Evolutionary conservation across 495 filamentous ascomycete species (phyloP).

Genomic region (Podospora bellae-mahoneyi): DNA sequence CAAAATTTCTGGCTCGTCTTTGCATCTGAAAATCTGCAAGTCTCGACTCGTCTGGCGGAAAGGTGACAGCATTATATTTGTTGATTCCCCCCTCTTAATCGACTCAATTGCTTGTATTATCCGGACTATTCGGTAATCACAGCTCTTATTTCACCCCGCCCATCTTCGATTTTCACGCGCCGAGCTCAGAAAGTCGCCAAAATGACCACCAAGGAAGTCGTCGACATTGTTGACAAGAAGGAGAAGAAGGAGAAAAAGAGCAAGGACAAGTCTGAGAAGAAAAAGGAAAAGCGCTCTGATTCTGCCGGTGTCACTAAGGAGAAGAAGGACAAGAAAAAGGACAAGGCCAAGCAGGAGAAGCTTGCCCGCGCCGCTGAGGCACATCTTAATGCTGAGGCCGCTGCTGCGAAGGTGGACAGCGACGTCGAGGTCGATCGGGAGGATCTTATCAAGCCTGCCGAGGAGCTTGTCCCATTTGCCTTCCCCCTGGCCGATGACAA

Average conservation of each 20-base stretch:
- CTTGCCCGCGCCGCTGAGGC: slow-evolving; percentile 38
- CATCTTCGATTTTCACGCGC: background rate
- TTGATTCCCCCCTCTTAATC: background rate
- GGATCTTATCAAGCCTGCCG: slow-evolving; percentile 50
- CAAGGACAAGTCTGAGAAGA: slow-evolving; percentile 80
- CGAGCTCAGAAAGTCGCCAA: slow-evolving; percentile 8
- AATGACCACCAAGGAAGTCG: slow-evolving; percentile 28
- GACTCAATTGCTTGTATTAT: background rate
- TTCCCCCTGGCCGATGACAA: slow-evolving; percentile 88
- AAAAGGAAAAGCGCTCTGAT: slow-evolving; percentile 68
- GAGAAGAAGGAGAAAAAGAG: slow-evolving; percentile 75
- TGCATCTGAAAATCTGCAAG: slow-evolving; percentile 28
- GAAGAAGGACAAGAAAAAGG: slow-evolving; percentile 61
- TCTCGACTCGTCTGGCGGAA: background rate
- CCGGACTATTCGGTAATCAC: background rate
- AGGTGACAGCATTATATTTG: background rate
- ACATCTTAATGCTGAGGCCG: slow-evolving; percentile 31
- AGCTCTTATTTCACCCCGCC: background rate
- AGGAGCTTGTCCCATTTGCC: slow-evolving; percentile 89
- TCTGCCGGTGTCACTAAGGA: slow-evolving; percentile 71
- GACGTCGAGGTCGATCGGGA: slow-evolving; percentile 30
- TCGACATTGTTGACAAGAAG: slow-evolving; percentile 54
- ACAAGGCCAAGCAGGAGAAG: slow-evolving; percentile 53
- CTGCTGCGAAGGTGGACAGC: slow-evolving; percentile 20
- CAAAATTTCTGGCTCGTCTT: slow-evolving; percentile 26